Evolutionary conservation across 352 stramenopile species (phyloP), one percentile per base, ranked within the genome.

Genomic region (Globisporangium cystogenes): DNA sequence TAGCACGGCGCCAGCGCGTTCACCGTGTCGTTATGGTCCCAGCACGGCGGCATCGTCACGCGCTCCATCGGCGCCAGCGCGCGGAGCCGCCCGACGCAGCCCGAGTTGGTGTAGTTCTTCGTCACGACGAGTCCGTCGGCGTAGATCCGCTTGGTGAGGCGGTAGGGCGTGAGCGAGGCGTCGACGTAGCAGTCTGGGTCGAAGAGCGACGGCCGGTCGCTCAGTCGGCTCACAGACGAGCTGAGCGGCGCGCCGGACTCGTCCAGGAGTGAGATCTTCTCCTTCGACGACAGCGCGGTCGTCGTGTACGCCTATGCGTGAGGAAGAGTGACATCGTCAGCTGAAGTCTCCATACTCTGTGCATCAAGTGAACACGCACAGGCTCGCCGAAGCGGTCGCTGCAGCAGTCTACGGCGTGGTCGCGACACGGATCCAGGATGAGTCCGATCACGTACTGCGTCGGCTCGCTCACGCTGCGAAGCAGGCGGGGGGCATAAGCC

Each of bases 21-120:
- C 14, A 95, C 55, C 14, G 82, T 87, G 43, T 72, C 66, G 51
- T 95, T 95, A 48, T 82, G 70, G 56, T 95, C 86, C 86, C 86
- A 95, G 39, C 86, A 95, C 16, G 82, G 68, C 24, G 86, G 84
- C 51, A 78, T 68, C 23, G 70, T 64, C 24, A 88, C 74, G 10
- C 74, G 49, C 1, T 69, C 54, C 41, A 86, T 68, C 26, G 73
- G 70, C 7, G 73, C 60, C 21, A 87, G 59, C 12, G 76, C 76
- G 15, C 56, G 65, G 37, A 86, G 60, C 10, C 73, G 67, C 2
- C 68, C 82, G 23, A 84, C 65, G 37, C 76, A 87, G 5, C 76
- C 72, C 16, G 76, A 84, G 21, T 76, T 64, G 41, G 60, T 70
- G 51, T 82, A 86, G 35, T 76, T 73, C 27, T 69, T 78, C 20